Conservation (phyloP, 2,329 filamentous ascomycete species). For the Fusarium nelsonii region DNA sequence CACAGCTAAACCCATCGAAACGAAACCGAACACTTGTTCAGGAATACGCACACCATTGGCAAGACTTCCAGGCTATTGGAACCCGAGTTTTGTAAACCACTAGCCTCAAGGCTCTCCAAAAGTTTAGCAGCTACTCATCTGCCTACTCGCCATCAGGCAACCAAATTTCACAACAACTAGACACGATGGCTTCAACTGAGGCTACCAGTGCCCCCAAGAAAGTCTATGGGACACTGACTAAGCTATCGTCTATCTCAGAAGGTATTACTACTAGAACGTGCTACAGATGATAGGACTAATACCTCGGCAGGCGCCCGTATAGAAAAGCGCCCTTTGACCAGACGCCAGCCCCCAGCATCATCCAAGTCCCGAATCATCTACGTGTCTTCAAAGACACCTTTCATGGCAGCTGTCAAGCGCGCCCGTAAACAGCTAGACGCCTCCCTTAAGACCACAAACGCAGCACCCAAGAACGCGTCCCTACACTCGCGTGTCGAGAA, state of each 20-base stretch:
- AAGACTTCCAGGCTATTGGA: neutral
- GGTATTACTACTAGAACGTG: slow-evolving; percentile 37
- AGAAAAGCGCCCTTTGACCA: slow-evolving; percentile 62
- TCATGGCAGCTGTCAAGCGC: slow-evolving; percentile 75
- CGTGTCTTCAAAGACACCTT: slow-evolving; percentile 73
- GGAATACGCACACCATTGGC: neutral
- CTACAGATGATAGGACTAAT: slow-evolving; percentile 1
- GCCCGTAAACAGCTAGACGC: slow-evolving; percentile 72
- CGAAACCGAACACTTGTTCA: neutral
- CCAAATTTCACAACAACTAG: slow-evolving; percentile 5
- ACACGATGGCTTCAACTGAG: slow-evolving; percentile 43
- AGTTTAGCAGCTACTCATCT: slow-evolving; percentile 10
- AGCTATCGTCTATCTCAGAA: slow-evolving; percentile 54
- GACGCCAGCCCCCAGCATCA: slow-evolving; percentile 57
- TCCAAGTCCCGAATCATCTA: slow-evolving; percentile 68
- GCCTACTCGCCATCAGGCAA: slow-evolving; percentile 31
- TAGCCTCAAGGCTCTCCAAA: neutral
- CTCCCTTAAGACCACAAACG: slow-evolving; percentile 57
- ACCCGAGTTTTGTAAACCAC: neutral
- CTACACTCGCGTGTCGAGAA: slow-evolving; percentile 61
- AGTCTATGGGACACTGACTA: slow-evolving; percentile 46
- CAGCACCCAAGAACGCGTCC: slow-evolving; percentile 62
- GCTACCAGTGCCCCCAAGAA: slow-evolving; percentile 21
- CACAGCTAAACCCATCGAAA: neutral
- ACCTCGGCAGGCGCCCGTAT: slow-evolving; percentile 59